A percentile compares a stretch with the other conserved stretches of the same genome.
These are phyloP conservation scores for Ophiosphaerella korrae DNA, from an alignment of 2,329 filamentous ascomycete species.

Conservation along the genomic window DNA sequence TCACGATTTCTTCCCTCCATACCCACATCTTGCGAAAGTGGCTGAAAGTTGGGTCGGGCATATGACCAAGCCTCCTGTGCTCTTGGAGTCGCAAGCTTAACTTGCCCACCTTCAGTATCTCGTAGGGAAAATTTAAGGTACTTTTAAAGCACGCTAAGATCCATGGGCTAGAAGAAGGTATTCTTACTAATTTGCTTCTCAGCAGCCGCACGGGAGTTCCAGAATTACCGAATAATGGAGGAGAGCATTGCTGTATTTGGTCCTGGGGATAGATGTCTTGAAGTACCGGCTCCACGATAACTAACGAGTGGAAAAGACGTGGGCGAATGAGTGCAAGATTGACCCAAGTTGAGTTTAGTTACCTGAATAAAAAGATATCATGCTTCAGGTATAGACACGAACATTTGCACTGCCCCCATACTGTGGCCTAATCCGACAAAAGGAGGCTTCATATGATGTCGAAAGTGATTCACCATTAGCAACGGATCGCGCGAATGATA, in stretches of 20 bases:
- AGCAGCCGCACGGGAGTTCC: constrained; percentile 20
- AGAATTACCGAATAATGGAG: constrained; percentile 12
- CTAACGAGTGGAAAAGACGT: constrained; percentile 21
- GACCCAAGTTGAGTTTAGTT: not conserved
- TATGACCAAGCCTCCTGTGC: constrained; percentile 28
- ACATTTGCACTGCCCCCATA: constrained; percentile 20
- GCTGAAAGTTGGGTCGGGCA: constrained; percentile 14
- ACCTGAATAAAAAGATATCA: too few relatives aligned
- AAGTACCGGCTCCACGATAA: constrained; percentile 26
- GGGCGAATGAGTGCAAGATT: constrained; percentile 24
- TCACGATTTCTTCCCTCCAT: constrained; percentile 11
- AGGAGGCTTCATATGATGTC: constrained; percentile 17
- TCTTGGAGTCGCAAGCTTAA: constrained; percentile 21
- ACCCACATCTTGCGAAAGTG: constrained; percentile 9
- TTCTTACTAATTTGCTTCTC: constrained; percentile 14
- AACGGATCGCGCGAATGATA: constrained; percentile 27
- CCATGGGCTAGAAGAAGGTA: constrained; percentile 18
- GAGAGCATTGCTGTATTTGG: constrained; percentile 22
- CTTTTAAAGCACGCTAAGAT: constrained; percentile 10
- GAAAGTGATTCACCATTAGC: constrained; percentile 22
- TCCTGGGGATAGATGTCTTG: constrained; percentile 15
- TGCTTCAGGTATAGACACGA: too few relatives aligned
- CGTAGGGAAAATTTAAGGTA: constrained; percentile 14
- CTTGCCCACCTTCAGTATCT: constrained; percentile 9
- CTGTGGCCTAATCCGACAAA: constrained; percentile 26